Evolutionary conservation across 768 basidiomycete species (phyloP), one percentile per base, ranked within the genome.

Genomic region (Neoboletus brunneissimus): DNA sequence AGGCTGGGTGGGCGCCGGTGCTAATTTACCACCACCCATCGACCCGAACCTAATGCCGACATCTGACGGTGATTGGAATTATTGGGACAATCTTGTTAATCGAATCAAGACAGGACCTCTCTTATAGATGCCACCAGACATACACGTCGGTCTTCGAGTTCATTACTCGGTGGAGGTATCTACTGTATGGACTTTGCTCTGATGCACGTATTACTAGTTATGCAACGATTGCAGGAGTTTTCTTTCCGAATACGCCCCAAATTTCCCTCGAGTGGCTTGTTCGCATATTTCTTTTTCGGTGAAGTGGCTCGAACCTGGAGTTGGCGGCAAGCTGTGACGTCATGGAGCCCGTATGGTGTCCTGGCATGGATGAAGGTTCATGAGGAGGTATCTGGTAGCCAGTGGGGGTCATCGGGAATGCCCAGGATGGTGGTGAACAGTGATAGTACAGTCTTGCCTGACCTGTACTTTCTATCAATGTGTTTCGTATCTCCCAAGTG

Each of bases 71-170:
- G 89, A 91, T 71, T 89, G 85, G 82, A 82, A 75, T 55, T 91
- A 91, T 64, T 91, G 89, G 89, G 89, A 91, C 66, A 83, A 84
- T 20, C 68, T 91, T 58, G 85, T 91, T n/a, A 86, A 73, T 56
- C 75, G 76, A 60, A 76, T 79, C 55, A 76, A 77, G 54, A 71
- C 72, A 38, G 73, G 76, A 8, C 67, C 76, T 22, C 61, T 72
- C 25, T 35, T 71, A 27, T 73, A 69, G 58, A 64, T 53, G 45
- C 29, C 40, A 53, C 23, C 40, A 53, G 44, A 38, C 48, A 44
- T 45, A 55, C 34, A 52, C 23, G 47, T 48, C 11, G 48, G 31
- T 44, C 48, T 55, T 59, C 51, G 46, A 34, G 23, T 45, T 55
- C 25, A 18, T 54, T 29, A 18, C 40, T 53, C 13, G 12, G 29